Evolutionary conservation across 306 rosid species (phyloP), one percentile per base, ranked within the genome.

Genomic region (Ormosia emarginata): DNA sequence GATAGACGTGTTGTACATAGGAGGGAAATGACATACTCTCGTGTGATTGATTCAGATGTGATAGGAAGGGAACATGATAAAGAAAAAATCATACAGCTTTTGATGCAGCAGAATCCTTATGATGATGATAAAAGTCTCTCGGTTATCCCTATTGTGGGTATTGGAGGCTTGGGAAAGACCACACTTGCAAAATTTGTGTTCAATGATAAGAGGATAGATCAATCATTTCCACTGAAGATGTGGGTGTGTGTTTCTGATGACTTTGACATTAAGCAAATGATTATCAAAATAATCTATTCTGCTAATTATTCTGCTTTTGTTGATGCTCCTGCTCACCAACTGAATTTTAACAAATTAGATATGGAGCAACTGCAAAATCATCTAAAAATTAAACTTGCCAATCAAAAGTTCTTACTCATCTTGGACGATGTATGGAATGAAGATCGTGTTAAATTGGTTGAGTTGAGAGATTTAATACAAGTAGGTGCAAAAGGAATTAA

Each of bases 341-440:
- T 57, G 12, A 67, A 17, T 3, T 11, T 15, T 11, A 65, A 4
- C 17, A 6, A 74, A 1, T 57, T 81, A 18, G 75, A 74, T 33
- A 39, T 58, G 1, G 73, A 76, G 30, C 67, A 68, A 15, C 43
- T 82, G 13, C 78, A 70, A 13, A 30, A 2, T 43, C 46, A 0
- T 55, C 49, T 83, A 1, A 77, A 4, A 59, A 17, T 24, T 5
- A 75, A 14, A 40, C 73, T 88, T 47, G 39, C 49, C 3, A 72
- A 70, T 40, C 80, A 85, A 11, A 88, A 55, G 61, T 82, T 50
- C 32, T 2, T 77, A 0, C 53, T 82, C 0, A 43, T 82, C 32
- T 33, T 83, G 6, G 83, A 83, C 7, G 76, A 78, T 32, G 32
- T 71, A 29, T 83, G 83, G 86, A 78, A 71, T 18, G 55, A 59